phyloP scores from a whole-genome alignment of 768 basidiomycete genomes.

The Agaricus sinodeliciosus region DNA sequence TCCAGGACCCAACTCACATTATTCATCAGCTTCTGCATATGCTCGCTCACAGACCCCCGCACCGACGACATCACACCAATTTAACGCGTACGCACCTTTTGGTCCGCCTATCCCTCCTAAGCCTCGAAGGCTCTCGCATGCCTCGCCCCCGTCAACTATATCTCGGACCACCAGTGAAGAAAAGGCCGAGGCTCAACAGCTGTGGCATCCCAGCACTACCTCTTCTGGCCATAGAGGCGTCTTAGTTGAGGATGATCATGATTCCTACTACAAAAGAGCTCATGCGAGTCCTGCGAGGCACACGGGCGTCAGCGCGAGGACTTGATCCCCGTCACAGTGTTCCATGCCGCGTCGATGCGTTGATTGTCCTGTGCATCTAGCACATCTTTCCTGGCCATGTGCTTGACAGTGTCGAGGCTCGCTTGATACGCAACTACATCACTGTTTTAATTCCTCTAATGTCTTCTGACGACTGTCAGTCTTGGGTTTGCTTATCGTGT shows the following conservation, averaged over 20 bases:
- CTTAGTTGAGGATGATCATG: constrained; percentile 14
- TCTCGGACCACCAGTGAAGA: constrained; percentile 59
- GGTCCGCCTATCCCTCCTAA: constrained; percentile 30
- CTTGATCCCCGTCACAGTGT: not conserved
- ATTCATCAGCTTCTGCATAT: constrained; percentile 12
- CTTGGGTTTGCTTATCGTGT: constrained; percentile 9
- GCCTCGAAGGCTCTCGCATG: constrained; percentile 43
- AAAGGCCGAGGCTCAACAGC: constrained; percentile 53
- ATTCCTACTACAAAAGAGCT: constrained; percentile 13
- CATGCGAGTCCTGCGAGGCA: constrained; percentile 9
- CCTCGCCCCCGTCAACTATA: constrained; percentile 55
- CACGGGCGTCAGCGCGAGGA: constrained; percentile 4
- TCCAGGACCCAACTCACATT: constrained; percentile 15
- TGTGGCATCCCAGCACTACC: constrained; percentile 46
- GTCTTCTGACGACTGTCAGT: constrained; percentile 16
- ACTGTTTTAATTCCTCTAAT: constrained; percentile 26
- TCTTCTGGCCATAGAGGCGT: constrained; percentile 14
- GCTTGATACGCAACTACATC: constrained; percentile 12
- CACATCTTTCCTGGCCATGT: not conserved
- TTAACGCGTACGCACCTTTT: constrained; percentile 22
- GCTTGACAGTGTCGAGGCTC: constrained; percentile 6
- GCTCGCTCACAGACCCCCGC: constrained; percentile 37
- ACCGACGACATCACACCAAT: constrained; percentile 30
- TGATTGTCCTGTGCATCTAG: not conserved
- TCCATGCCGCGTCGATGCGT: not conserved